Base-by-base conservation (phyloP, 805 yeast species). In the Tetrapisispora arboricola region DNA sequence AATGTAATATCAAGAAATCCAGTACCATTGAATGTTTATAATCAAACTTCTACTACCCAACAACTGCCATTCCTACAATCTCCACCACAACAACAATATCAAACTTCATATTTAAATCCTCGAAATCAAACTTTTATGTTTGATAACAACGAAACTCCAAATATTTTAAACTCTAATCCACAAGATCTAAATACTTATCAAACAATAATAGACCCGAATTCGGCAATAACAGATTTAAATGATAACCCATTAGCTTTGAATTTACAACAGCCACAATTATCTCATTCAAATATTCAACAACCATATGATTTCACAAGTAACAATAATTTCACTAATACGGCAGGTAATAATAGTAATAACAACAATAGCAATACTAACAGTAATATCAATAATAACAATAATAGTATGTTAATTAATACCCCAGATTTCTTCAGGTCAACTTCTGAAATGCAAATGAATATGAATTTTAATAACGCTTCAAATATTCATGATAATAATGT, bases 11-110 rank as follows among this genome's bases (percentile, higher is more conserved):
- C 39, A 16, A 28, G 39, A 22, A 36, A 29, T 20, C 28, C 19
- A 29, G 13, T 36, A 16, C 26, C 10, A 55, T 44, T 28, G 52
- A 43, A n/a, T 59, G 50, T 21, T 57, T 51, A 26, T 55, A 48
- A 35, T 53, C 37, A 34, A 24, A 16, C 33, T 16, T 20, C 6
- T 11, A 9, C 27, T n/a, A 16, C 39, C 48, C 53, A 46, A n/a
- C 53, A 43, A 26, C 32, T 19, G 24, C 20, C 18, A 15, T 29
- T 28, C 11, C 9, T 28, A 15, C 26, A 28, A 20, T 32, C 36
- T 5, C 36, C 36, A 19, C 32, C 24, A n/a, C 39, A 36, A 13
- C 21, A 25, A 19, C 36, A 13, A 21, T 34, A 34, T 34, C 37
- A 34, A 16, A 12, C 37, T 16, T 11, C 29, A 10, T 34, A 34